These are phyloP conservation scores for Podaxis carcinomalis DNA, from an alignment of 768 basidiomycete species.

Conservation along the genomic window DNA sequence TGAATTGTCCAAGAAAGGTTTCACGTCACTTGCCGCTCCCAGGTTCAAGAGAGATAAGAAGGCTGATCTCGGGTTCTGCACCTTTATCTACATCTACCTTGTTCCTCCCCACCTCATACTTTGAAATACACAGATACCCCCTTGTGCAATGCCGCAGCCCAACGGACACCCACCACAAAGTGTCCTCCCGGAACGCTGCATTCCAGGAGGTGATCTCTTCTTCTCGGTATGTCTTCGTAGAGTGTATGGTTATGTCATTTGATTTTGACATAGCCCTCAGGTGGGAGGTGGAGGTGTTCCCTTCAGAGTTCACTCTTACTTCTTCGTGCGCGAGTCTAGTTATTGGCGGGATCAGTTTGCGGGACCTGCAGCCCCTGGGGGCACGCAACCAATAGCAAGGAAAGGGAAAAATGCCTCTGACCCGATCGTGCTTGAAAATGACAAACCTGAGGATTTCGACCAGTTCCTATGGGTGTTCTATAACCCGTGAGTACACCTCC, in stretches of 20 bases:
- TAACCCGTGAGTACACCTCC: conserved; percentile 8
- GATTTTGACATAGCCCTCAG: background rate
- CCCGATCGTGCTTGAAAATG: conserved; percentile 8
- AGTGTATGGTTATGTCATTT: background rate
- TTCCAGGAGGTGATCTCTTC: background rate
- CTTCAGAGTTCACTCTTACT: conserved; percentile 15
- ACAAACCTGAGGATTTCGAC: conserved; percentile 12
- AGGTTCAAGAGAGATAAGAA: background rate
- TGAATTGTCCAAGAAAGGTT: background rate
- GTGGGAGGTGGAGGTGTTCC: conserved; percentile 1
- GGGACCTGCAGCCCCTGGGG: background rate
- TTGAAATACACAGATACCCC: background rate
- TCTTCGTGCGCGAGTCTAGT: conserved; percentile 13
- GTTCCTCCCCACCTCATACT: background rate
- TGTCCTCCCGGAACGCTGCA: background rate
- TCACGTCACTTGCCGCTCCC: background rate
- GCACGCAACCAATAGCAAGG: no score
- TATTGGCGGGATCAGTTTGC: conserved; percentile 8
- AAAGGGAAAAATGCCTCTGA: background rate
- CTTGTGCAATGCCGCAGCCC: background rate
- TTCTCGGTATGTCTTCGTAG: background rate
- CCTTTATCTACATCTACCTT: no score
- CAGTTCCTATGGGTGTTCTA: conserved; percentile 14
- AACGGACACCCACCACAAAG: background rate
- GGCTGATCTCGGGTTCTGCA: background rate